These are phyloP conservation scores for Cryptococcus sp. DNA, from an alignment of 1,284 basidiomycete species.

Conservation along the genomic window DNA sequence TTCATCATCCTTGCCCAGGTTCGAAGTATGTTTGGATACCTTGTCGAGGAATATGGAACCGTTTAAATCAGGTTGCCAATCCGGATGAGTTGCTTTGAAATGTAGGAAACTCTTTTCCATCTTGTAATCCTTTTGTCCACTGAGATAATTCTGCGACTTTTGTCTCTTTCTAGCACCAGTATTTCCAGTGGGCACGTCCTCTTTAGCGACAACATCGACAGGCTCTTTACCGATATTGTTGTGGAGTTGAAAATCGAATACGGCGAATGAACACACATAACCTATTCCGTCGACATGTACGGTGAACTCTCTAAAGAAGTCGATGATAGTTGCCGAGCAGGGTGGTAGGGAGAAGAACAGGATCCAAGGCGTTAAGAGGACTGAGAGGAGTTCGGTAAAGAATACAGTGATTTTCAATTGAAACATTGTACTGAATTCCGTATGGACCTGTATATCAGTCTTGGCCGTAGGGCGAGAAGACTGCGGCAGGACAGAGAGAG, in stretches of 20 bases:
- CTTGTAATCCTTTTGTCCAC: conserved; percentile 62
- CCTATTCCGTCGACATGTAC: conserved; percentile 94
- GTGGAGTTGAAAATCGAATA: conserved; percentile 92
- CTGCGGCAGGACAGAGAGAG: neutral
- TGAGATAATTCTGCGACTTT: conserved; percentile 53
- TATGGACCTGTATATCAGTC: conserved; percentile 63
- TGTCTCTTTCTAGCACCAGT: neutral
- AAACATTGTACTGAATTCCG: conserved; percentile 83
- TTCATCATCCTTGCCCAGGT: neutral
- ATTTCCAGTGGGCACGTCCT: neutral
- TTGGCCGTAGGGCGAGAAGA: neutral
- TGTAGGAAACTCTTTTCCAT: conserved; percentile 98
- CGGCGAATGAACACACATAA: conserved; percentile 95
- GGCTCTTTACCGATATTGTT: conserved; percentile 57
- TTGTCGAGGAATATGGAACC: conserved; percentile 79
- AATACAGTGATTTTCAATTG: conserved; percentile 84
- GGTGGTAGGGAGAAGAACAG: conserved; percentile 85
- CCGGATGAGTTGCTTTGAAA: conserved; percentile 92
- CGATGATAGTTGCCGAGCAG: conserved; percentile 82
- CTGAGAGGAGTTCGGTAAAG: conserved; percentile 79
- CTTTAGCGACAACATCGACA: neutral
- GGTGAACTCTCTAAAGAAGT: conserved; percentile 95
- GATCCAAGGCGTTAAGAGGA: conserved; percentile 89
- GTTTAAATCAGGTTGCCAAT: conserved; percentile 87
- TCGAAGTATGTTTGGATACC: conserved; percentile 50